phyloP scores from a whole-genome alignment of 495 filamentous ascomycete species.

The Cudoniella acicularis region DNA sequence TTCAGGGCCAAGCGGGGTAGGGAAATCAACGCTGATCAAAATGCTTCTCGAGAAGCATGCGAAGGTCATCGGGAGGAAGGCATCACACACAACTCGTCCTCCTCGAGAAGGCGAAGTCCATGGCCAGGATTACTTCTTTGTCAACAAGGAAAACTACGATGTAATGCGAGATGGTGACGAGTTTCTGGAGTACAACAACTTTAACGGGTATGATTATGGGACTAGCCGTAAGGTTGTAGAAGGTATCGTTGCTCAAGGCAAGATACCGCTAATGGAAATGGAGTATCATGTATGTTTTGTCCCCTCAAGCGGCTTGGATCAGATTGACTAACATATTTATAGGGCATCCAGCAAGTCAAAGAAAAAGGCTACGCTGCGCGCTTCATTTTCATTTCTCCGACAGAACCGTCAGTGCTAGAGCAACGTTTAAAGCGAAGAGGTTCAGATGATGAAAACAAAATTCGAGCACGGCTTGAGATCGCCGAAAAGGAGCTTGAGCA shows the following conservation, averaged over 20 bases:
- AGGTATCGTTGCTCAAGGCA: conserved; percentile 40
- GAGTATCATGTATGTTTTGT: conserved; percentile 34
- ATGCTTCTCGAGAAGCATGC: conserved; percentile 39
- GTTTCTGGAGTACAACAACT: conserved; percentile 44
- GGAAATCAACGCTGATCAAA: conserved; percentile 36
- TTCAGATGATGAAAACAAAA: conserved; percentile 56
- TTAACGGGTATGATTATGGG: conserved; percentile 39
- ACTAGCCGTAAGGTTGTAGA: conserved; percentile 43
- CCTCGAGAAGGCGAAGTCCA: conserved; percentile 40
- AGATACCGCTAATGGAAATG: conserved; percentile 56
- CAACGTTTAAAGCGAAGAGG: conserved; percentile 39
- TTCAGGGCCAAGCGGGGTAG: conserved; percentile 37
- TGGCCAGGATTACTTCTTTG: conserved; percentile 39
- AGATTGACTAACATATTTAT: conserved; percentile 32
- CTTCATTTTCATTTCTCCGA: conserved; percentile 69
- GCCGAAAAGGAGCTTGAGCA: conserved; percentile 65
- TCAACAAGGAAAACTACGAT: conserved; percentile 43
- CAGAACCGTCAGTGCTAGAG: conserved; percentile 60
- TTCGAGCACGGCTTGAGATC: conserved; percentile 56
- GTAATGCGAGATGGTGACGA: conserved; percentile 49
- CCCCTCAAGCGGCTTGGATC: not conserved
- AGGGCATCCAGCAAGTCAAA: conserved; percentile 69
- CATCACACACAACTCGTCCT: conserved; percentile 40
- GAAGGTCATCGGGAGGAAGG: conserved; percentile 37
- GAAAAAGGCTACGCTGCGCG: conserved; percentile 64